Evolutionary conservation across 2,329 filamentous ascomycete species (phyloP).

Genomic region (Metarhizium humberi): DNA sequence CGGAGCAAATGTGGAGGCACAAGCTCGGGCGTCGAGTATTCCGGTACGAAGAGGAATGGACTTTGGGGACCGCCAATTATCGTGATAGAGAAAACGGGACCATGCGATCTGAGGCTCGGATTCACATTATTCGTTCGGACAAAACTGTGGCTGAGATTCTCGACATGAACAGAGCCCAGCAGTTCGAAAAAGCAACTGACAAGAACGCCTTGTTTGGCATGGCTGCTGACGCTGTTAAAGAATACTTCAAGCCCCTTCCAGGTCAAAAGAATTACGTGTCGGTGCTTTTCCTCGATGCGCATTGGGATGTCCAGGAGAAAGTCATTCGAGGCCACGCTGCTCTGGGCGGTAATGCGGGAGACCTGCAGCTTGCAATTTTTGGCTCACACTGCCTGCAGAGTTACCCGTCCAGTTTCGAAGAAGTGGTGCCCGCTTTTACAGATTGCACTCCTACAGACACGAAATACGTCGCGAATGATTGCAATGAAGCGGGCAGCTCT

Average conservation of each 20-base stretch:
- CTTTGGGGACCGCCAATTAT: constrained; percentile 66
- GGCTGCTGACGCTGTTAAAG: constrained; percentile 66
- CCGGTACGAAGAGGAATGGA: constrained; percentile 93
- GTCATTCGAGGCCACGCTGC: constrained; percentile 75
- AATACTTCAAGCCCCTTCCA: constrained; percentile 63
- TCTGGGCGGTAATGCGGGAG: constrained; percentile 63
- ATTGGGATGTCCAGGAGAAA: constrained; percentile 69
- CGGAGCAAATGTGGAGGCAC: constrained; percentile 90
- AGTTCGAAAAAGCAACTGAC: constrained; percentile 58
- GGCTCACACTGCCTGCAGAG: constrained; percentile 88
- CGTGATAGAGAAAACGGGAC: constrained; percentile 61
- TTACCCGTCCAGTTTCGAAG: constrained; percentile 82
- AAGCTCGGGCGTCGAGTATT: constrained; percentile 79
- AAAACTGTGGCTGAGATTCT: constrained; percentile 80
- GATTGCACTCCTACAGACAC: constrained; percentile 88
- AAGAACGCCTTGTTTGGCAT: constrained; percentile 69
- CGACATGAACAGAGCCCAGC: constrained; percentile 68
- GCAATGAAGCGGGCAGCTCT: constrained; percentile 75
- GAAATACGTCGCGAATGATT: constrained; percentile 72
- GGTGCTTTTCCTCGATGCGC: constrained; percentile 74
- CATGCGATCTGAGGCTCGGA: constrained; percentile 83
- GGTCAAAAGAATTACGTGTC: constrained; percentile 87
- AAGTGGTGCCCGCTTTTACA: constrained; percentile 78
- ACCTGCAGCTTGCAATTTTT: constrained; percentile 77
- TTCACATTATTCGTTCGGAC: constrained; percentile 75